These are phyloP conservation scores for Aspergillus pseudonomiae DNA, from an alignment of 2,329 filamentous ascomycete genomes.

Conservation along the genomic window DNA sequence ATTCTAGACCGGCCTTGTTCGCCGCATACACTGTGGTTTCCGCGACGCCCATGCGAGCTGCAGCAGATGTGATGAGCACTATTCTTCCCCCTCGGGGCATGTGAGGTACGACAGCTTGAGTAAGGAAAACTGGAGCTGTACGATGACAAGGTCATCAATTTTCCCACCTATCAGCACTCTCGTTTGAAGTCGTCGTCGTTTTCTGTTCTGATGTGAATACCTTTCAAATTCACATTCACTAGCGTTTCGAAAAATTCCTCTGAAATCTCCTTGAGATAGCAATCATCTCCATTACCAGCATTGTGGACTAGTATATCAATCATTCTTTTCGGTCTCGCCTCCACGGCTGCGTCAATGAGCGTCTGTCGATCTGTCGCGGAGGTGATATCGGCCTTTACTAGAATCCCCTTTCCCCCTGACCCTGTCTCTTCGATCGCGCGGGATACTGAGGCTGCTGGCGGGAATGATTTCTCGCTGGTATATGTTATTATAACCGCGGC, in stretches of 20 bases:
- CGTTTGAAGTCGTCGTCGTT: too few species aligned
- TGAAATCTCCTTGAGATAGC: neutral
- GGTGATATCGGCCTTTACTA: neutral
- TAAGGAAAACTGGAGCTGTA: neutral
- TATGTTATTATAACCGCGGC: constrained; percentile 3
- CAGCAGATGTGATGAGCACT: neutral
- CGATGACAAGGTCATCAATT: neutral
- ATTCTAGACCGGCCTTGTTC: neutral
- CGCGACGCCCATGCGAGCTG: neutral
- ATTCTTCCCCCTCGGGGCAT: neutral
- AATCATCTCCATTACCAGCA: neutral
- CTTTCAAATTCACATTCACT: neutral
- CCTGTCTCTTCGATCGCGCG: neutral
- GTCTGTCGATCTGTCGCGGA: neutral
- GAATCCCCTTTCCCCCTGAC: neutral
- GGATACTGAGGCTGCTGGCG: neutral
- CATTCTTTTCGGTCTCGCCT: neutral
- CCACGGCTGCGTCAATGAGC: neutral
- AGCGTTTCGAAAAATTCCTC: neutral
- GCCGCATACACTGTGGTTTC: neutral
- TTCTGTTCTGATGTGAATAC: neutral
- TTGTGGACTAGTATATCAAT: neutral
- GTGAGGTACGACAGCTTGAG: neutral
- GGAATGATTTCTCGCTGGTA: neutral
- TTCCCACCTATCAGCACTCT: too few species aligned